Evolutionary conservation across 345 rosid genomes (phyloP), one percentile per base, ranked within the genome.

Genomic region (Laguncularia racemosa): DNA sequence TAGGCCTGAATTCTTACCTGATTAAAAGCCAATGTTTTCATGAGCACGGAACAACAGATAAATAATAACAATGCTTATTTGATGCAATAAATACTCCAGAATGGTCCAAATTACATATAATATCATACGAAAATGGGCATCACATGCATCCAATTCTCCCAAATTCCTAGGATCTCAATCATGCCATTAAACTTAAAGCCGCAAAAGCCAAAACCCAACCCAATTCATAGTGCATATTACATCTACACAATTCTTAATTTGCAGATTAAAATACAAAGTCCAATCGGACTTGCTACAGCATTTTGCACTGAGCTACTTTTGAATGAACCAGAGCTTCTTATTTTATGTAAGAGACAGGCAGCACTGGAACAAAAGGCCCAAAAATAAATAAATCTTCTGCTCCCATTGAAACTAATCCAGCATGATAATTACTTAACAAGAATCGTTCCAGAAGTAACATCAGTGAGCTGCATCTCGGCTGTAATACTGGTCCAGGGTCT

Each of bases 401-500:
- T 46, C 44, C 46, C 58, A 55, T 16, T 55, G 21, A 33, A 54
- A 50, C 14, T 17, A 50, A 50, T 50, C 23, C 23, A 17, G 21
- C 23, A 26, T 16, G 19, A 13, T 11, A 6, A 17, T 19, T 19
- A 52, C 55, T 18, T 28, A 52, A 13, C 13, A 19, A 52, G 26
- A 52, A 13, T 50, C 15, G 3, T 50, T 50, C 13, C 53, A 17
- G 10, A 17, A 16, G 53, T 13, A 17, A 50, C 68, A 49, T 77
- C 74, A 84, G 47, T 74, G 79, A 51, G 76, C 53, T 40, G 84
- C 67, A 58, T 92, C 96, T 48, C 95, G 84, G 70, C 85, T 89
- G 73, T 93, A 93, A 79, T 53, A 93, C 48, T 61, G 84, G 54
- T 93, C 99, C 0, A 93, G 86, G 11, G 95, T 87, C 79, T 93